These are phyloP conservation scores for Pseudocohnilembus persalinus DNA, from an alignment of 169 alveolate genomes.

Conservation along the genomic window DNA sequence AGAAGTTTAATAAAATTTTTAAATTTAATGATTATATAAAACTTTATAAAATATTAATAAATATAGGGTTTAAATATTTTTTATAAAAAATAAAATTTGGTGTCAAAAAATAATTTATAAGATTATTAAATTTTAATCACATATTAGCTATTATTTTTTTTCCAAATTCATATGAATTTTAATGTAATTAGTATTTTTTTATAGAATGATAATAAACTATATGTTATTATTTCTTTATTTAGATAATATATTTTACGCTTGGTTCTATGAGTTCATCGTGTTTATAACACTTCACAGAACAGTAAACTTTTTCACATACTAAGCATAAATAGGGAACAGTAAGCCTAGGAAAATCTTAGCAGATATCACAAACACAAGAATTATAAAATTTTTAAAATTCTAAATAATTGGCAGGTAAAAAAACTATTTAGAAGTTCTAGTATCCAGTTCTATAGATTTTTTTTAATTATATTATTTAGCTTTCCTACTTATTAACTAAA, in stretches of 20 bases:
- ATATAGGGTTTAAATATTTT: too few relatives aligned
- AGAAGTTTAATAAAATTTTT: too few relatives aligned
- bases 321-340: slow-evolving; percentile 14
- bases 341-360: slow-evolving; percentile 13
- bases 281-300: slow-evolving; percentile 2
- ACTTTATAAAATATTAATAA: too few relatives aligned
- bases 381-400: slow-evolving; percentile 11
- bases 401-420: neutral
- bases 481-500: neutral
- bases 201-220: neutral
- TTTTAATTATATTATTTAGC: neutral
- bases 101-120: too few relatives aligned
- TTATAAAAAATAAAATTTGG: too few relatives aligned
- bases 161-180: slow-evolving; percentile 21
- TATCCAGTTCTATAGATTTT: neutral
- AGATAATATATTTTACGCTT: neutral
- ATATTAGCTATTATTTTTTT: too few relatives aligned
- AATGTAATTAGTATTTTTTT: slow-evolving; percentile 8
- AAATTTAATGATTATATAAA: too few relatives aligned
- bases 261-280: neutral
- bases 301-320: slow-evolving; percentile 20
- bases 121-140: too few relatives aligned
- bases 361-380: neutral
- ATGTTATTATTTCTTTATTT: slow-evolving; percentile 2
- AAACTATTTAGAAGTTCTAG: slow-evolving; percentile 5